phyloP scores from a whole-genome alignment of 176 grass and related monocot species.

The Eleusine indica region DNA sequence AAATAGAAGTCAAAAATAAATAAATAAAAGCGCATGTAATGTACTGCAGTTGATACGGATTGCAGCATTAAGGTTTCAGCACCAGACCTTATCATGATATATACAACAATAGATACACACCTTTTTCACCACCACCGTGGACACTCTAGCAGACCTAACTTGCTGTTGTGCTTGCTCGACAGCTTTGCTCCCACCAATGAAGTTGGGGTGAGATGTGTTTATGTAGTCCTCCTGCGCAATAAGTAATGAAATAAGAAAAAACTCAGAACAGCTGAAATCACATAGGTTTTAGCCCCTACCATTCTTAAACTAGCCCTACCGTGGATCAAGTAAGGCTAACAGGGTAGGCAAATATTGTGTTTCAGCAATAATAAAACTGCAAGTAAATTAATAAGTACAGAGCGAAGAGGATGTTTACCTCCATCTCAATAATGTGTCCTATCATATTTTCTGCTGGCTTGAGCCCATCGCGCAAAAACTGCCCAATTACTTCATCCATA shows the following conservation, averaged over 20 bases:
- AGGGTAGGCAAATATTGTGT: background rate
- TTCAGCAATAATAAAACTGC: slow-evolving; percentile 4
- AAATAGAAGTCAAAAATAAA: background rate
- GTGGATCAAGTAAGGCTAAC: background rate
- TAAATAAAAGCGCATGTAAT: too few species aligned
- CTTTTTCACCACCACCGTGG: slow-evolving; percentile 63
- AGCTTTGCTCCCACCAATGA: slow-evolving; percentile 94
- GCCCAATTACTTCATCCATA: slow-evolving; percentile 97
- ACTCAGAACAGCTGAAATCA: background rate
- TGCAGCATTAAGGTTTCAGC: background rate
- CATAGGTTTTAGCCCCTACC: background rate
- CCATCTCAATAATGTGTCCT: slow-evolving; percentile 93
- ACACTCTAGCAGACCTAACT: slow-evolving; percentile 68
- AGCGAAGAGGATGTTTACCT: slow-evolving; percentile 53
- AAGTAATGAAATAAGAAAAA: background rate
- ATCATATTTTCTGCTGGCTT: slow-evolving; percentile 97
- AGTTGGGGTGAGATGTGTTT: slow-evolving; percentile 96
- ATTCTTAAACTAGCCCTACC: background rate
- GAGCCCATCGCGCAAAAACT: slow-evolving; percentile 88
- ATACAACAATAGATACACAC: slow-evolving; percentile 43
- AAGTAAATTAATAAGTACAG: slow-evolving; percentile 20
- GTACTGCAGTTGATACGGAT: too few species aligned
- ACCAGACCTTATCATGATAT: background rate
- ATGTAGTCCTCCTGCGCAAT: slow-evolving; percentile 95
- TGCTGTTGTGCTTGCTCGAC: slow-evolving; percentile 90